Evolutionary conservation across 2,329 filamentous ascomycete genomes (phyloP).

Genomic region (Ophiostoma australiae): DNA sequence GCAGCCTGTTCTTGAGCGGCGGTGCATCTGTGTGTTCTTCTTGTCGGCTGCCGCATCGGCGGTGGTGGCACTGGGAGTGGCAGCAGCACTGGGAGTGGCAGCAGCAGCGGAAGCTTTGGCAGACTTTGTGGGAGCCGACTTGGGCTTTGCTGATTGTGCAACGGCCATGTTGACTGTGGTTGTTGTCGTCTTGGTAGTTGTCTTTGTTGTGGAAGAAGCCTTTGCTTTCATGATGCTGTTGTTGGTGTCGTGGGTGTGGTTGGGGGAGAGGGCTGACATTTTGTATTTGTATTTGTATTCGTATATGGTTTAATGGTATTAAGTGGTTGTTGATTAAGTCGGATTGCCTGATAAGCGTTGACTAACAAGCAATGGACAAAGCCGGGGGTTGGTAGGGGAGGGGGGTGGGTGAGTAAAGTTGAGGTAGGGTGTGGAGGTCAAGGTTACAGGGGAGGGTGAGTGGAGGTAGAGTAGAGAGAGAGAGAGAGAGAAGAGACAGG

Average conservation of each 20-base stretch:
- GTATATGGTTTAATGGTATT: conserved; percentile 28
- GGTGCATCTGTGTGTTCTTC: conserved; percentile 76
- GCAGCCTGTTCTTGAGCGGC: conserved; percentile 81
- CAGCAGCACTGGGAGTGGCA: conserved; percentile 30
- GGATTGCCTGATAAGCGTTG: conserved; percentile 22
- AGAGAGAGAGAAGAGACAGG: conserved; percentile 9
- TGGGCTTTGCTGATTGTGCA: conserved; percentile 55
- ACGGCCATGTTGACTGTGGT: conserved; percentile 56
- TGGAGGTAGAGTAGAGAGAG: conserved; percentile 16
- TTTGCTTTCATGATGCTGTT: conserved; percentile 40
- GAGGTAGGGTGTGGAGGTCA: conserved; percentile 23
- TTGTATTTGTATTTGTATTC: conserved; percentile 40
- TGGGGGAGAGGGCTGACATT: conserved; percentile 65
- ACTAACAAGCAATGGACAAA: conserved; percentile 28
- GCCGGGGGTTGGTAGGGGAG: conserved; percentile 27
- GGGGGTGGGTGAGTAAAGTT: conserved; percentile 23
- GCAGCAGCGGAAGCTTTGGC: conserved; percentile 39
- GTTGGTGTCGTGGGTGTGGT: conserved; percentile 41
- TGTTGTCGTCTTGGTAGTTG: conserved; percentile 22
- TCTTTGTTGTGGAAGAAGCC: conserved; percentile 24
- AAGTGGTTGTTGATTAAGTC: conserved; percentile 9
- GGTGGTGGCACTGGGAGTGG: background rate
- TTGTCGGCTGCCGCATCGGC: conserved; percentile 43
- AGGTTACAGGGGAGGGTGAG: conserved; percentile 6
- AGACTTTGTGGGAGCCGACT: conserved; percentile 43